Base-by-base conservation (phyloP, 352 stramenopile species). In the Phytopythium cucurbitacearum region DNA sequence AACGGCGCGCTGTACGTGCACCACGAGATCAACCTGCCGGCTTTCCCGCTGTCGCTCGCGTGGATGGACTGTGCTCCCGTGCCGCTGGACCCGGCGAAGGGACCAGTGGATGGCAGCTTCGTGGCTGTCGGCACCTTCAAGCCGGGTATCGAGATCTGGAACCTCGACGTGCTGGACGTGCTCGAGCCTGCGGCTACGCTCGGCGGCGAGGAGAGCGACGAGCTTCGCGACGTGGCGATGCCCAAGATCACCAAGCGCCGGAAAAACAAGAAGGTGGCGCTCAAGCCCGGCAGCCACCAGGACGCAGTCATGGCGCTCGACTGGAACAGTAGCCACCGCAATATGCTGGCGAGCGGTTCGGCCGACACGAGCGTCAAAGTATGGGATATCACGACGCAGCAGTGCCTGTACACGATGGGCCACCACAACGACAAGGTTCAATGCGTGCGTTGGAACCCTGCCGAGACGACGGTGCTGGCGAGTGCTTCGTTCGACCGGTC, bases 81-180 rank as follows among this genome's bases (percentile, higher is more conserved):
- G 58, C 71, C 82, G 12, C 59, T 87, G 9, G 51, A 91, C 56
- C 67, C 79, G 7, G 63, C 57, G 6, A 80, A 67, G 11, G 85
- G 85, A 5, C 79, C 83, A 9, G 71, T 94, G 28, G 80, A 91
- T 32, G 97, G 96, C 37, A 99, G 97, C 76, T 99, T 97, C 65
- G 95, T 98, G 9, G 98, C 97, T 0, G 95, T 99, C n/a, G 97
- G 98, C 36, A 99, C 97, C 11, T 99, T 99, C 71, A 92, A 97
- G 59, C 86, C 97, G 0, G 97, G 89, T n/a, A 99, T 99, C 77
- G 97, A 99, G 73, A 98, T 99, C 67, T 99, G 97, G 97, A 98
- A 99, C 69, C 75, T 99, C 2, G 97, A 99, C 66, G 93, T 99
- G 13, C 72, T 99, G 46, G 97, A 99, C 72, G 91, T 98, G 11